Evolutionary conservation across 352 stramenopile genomes (phyloP).

Genomic region (Phytophthora litchii): DNA sequence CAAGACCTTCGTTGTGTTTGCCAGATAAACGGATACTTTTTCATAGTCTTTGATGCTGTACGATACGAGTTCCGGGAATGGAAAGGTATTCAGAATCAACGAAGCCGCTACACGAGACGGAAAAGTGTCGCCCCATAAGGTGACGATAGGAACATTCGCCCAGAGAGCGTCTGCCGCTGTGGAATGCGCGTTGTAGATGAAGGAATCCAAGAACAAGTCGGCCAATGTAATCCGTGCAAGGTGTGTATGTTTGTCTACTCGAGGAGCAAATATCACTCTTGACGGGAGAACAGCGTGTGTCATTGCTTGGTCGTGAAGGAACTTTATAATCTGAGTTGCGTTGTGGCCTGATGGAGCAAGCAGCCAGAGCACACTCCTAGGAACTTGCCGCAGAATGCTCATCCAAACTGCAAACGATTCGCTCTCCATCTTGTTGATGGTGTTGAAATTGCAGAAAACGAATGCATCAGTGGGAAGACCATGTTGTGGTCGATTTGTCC

Average conservation of each 20-base stretch:
- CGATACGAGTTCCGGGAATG: slow-evolving; percentile 39
- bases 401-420: slow-evolving; percentile 90
- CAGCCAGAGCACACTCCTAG: slow-evolving; percentile 88
- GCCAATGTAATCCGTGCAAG: slow-evolving; percentile 76
- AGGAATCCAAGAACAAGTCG: slow-evolving; percentile 96
- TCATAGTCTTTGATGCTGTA: slow-evolving; percentile 80
- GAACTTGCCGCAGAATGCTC: slow-evolving; percentile 85
- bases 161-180: slow-evolving; percentile 92
- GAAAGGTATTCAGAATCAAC: slow-evolving; percentile 51
- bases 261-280: slow-evolving; percentile 77
- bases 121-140: slow-evolving; percentile 78
- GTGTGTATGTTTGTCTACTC: slow-evolving; percentile 72
- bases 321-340: slow-evolving; percentile 15
- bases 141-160: slow-evolving; percentile 90
- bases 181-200: slow-evolving; percentile 96
- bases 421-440: slow-evolving; percentile 94
- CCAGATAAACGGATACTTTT: slow-evolving; percentile 58
- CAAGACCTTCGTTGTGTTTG: slow-evolving; percentile 25
- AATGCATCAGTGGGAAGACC: slow-evolving; percentile 37
- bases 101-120: slow-evolving; percentile 72
- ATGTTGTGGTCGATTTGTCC: slow-evolving; percentile 26
- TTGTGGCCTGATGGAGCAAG: slow-evolving; percentile 46
- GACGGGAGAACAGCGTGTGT: slow-evolving; percentile 60
- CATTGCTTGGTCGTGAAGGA: slow-evolving; percentile 61
- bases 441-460: slow-evolving; percentile 94